Base-by-base conservation (phyloP, 352 stramenopile species). In the Globisporangium polare region DNA sequence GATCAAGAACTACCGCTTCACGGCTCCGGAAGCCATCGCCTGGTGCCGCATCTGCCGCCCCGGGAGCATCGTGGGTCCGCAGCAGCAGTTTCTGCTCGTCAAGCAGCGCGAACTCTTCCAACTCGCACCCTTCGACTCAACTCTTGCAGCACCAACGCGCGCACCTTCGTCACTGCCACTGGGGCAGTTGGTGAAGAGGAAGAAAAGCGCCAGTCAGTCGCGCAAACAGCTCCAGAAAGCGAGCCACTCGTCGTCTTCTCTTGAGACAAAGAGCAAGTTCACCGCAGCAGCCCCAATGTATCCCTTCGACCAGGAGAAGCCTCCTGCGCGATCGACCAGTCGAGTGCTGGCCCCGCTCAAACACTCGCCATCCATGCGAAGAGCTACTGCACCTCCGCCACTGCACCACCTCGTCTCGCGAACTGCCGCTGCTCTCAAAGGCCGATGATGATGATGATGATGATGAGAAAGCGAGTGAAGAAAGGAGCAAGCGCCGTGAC, bases 41-140 rank as follows among this genome's bases (percentile, higher is more conserved):
- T 99, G 93, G 91, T 96, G 97, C 68, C 85, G 96, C 39, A 93
- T 99, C 51, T 98, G 92, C 62, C 80, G 96, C 15, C 96, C 96
- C 17, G 96, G 96, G 17, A 94, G 80, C 65, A 90, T 99, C 29
- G 97, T 98, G 56, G 96, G 96, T 22, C 89, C 90, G 2, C 96
- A 99, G 68, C 96, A 99, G 74, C 89, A 98, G 53, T 99, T 96
- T 63, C 69, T 99, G 42, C 66, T 91, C 58, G 74, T 89, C 27
- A 95, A 98, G 57, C 62, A 98, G 64, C 58, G 67, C 0, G 60
- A 86, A 24, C 88, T 98, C 9, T 37, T 29, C 35, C 53, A 50
- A 39, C 37, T 59, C 22, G 6, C 53, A 0, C 53, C 53, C 1
- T 59, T 59, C 22, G 53, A 59, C 24, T 3, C 53, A 5, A 26